Base-by-base conservation (phyloP, 192 early-diverging fungal genomes). In the Pecoramyces ruminantium region DNA sequence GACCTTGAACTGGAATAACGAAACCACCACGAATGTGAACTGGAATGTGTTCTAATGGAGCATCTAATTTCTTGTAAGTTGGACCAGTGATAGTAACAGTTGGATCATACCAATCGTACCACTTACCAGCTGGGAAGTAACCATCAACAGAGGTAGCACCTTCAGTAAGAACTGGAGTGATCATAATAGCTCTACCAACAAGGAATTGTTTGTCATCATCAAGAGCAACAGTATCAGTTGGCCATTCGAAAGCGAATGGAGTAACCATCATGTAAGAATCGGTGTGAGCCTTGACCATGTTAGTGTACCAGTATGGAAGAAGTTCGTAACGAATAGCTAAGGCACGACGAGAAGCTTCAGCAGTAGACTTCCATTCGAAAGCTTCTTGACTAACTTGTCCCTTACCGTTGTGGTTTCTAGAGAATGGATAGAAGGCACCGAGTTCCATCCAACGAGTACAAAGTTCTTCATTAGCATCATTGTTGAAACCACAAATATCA, bases 401-500 rank as follows among this genome's bases (percentile, higher is more conserved):
- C 34, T 86, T 86, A 13, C 83, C 82, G 78, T 93, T 93, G 80
- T 93, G 93, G 83, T 89, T 89, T 27, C 93, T 83, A 30, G 89
- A 82, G 77, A 92, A 92, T 3, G 92, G 92, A 77, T 88, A 89
- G 78, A 92, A 89, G 8, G 90, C 83, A 39, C 91, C 92, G 0
- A 93, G 79, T 81, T 91, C 85, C 21, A 86, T 84, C 92, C 92
- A 93, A 28, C 93, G 85, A 0, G 89, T 87, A 51, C 90, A 92
- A 28, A 93, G 85, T 78, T 92, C 88, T 81, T 92, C 90, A 4
- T 87, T 88, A 0, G 90, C 84, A 30, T 90, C 85, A 6, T 85
- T 85, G 28, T 85, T 86, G 84, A 94, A 94, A 17, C 93, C 93
- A 80, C 93, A 91, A 30, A 94, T 89, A 82, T 94, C 93, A 17